Conservation (phyloP, 306 rosid species). For the Dryas drummondii region DNA sequence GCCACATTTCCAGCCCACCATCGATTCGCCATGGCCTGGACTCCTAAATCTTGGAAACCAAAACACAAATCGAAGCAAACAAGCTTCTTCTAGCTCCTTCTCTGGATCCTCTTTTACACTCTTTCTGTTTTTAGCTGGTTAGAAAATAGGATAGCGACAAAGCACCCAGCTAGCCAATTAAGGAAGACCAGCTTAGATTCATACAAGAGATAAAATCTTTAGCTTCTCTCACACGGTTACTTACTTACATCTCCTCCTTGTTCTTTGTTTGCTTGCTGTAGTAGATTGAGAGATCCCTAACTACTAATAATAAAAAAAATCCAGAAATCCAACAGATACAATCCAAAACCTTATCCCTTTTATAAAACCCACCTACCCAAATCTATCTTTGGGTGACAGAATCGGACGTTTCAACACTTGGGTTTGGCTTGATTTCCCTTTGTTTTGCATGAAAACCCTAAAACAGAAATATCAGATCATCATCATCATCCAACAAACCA, state of each 20-base stretch:
- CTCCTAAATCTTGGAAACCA: not conserved
- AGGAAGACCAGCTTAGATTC: constrained; percentile 5
- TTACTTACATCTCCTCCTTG: not conserved
- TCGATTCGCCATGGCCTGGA: constrained; percentile 56
- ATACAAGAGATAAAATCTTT: constrained; percentile 12
- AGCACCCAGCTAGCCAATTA: not conserved
- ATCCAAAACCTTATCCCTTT: constrained; percentile 37
- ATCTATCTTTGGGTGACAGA: constrained; percentile 19
- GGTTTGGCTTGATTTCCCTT: constrained; percentile 18
- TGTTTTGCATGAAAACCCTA: constrained; percentile 63
- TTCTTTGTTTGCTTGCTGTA: constrained; percentile 12
- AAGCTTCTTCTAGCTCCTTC: not conserved
- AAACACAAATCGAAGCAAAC: not conserved
- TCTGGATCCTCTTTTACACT: not conserved
- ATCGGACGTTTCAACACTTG: too few species aligned
- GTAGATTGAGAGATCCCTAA: constrained; percentile 27
- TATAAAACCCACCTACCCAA: not conserved
- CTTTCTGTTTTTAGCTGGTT: not conserved
- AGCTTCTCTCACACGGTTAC: not conserved
- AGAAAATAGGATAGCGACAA: constrained; percentile 18
- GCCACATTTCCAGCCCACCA: constrained; percentile 85
- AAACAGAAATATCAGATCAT: constrained; percentile 25
- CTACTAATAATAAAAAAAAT: not conserved
- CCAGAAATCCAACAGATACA: constrained; percentile 28
- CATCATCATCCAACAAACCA: constrained; percentile 44